Evolutionary conservation across 192 early-diverging fungal species (phyloP), one percentile per base, ranked within the genome.

Genomic region (Haplosporangium gracile): DNA sequence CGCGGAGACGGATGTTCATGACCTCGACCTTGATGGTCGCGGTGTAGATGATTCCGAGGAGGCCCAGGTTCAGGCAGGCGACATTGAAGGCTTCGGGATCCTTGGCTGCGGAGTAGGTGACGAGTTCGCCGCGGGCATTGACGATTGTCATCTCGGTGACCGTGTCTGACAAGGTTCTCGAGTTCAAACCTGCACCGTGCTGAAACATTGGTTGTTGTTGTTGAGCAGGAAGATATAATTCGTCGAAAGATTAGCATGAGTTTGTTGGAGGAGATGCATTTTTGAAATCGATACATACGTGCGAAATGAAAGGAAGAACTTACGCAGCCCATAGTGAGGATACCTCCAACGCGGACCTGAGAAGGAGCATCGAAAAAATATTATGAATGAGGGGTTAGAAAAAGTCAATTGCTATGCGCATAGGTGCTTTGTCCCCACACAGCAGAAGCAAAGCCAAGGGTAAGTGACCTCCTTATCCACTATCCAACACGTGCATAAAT

Each of bases 41-140:
- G 1, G 77, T 90, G 76, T 88, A 90, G 65, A 89, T 85, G 16
- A 89, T 84, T 15, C 89, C 88, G 0, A 90, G 70, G 39, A 88
- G 81, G 24, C 89, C 89, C 1, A 85, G 78, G 75, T 80, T 85
- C n/a, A 85, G 36, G 70, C 78, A 76, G n/a, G 83, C 83, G 43
- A 74, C 78, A 4, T 60, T 74, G 63, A 85, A 85, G 36, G 78
- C 78, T n/a, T 75, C 75, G 20, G 74, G 84, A 32, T 78, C 79
- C 20, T 53, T 69, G 26, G 69, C 60, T 8, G 77, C 79, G 1
- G 79, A 78, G 68, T 86, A 86, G 15, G 84, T 86, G 49, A 86
- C 72, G 11, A 86, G 68, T 5, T 86, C 76, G 9, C 79, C 76
- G 0, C 40, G 32, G 49, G 63, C 84, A 5, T 86, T 86, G 57